Percentiles rank a stretch among this genome's conserved stretches.
Evolutionary conservation across 768 basidiomycete genomes (phyloP).

Genomic region (Termitomyces sp.): DNA sequence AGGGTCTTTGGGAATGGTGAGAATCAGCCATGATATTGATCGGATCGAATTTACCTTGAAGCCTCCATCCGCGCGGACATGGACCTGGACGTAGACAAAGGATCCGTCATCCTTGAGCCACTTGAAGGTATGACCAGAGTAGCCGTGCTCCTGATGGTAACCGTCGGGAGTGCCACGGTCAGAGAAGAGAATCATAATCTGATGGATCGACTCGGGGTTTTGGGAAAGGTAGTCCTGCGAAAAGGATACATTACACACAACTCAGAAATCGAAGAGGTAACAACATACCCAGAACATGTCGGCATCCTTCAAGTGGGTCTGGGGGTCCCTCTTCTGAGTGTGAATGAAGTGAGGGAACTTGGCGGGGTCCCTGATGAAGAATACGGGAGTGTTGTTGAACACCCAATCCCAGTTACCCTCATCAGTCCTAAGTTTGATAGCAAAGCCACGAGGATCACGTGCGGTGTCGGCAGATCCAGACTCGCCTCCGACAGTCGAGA

Average conservation of each 20-base stretch:
- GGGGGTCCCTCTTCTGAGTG: conserved; percentile 88
- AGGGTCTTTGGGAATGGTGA: conserved; percentile 49
- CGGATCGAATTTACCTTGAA: conserved; percentile 51
- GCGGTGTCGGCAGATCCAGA: conserved; percentile 87
- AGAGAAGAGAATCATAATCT: conserved; percentile 88
- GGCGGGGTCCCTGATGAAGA: conserved; percentile 83
- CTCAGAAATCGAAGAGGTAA: not conserved
- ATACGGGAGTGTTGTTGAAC: conserved; percentile 89
- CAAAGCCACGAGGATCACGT: conserved; percentile 92
- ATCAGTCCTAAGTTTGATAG: conserved; percentile 82
- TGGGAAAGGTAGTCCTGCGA: conserved; percentile 79
- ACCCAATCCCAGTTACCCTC: conserved; percentile 94
- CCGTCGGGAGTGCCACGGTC: conserved; percentile 92
- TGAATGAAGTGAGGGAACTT: conserved; percentile 96
- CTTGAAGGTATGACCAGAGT: conserved; percentile 90
- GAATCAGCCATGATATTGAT: not conserved
- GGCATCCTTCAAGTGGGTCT: conserved; percentile 85
- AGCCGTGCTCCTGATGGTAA: conserved; percentile 86
- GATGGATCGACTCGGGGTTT: conserved; percentile 87
- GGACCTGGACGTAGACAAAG: conserved; percentile 85
- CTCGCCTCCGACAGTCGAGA: conserved; percentile 92
- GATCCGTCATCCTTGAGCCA: conserved; percentile 81
- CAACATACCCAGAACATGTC: conserved; percentile 75
- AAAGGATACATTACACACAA: conserved; percentile 12
- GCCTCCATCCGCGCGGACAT: conserved; percentile 72